Conservation (phyloP, 2,329 filamentous ascomycete genomes). For the Trichophyton simii region DNA sequence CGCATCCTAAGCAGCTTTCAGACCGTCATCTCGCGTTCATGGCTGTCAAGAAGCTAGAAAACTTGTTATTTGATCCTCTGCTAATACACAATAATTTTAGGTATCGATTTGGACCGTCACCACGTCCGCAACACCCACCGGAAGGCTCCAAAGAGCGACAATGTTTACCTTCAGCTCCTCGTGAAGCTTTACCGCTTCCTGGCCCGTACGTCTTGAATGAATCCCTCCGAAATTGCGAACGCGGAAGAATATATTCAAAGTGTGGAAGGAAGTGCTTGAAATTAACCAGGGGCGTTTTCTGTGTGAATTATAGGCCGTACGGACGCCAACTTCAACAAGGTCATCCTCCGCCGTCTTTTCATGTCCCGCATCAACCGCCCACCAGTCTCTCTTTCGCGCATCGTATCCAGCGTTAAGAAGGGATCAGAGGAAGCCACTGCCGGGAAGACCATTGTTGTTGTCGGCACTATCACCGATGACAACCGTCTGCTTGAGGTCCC, state of each 20-base stretch:
- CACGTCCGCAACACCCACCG: conserved; percentile 61
- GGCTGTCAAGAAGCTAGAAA: not conserved
- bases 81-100: conserved; percentile 18
- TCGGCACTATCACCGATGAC: conserved; percentile 95
- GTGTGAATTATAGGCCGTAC: conserved; percentile 58
- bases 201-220: conserved; percentile 55
- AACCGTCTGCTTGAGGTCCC: conserved; percentile 82
- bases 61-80: not conserved
- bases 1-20: not conserved
- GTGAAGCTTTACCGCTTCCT: conserved; percentile 98
- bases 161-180: conserved; percentile 92
- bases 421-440: conserved; percentile 42
- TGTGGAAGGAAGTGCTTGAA: conserved; percentile 11
- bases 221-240: not conserved
- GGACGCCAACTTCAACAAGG: conserved; percentile 97
- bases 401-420: conserved; percentile 49
- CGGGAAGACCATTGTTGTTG: conserved; percentile 76
- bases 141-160: conserved; percentile 94
- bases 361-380: conserved; percentile 98
- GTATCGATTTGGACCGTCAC: conserved; percentile 49
- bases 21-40: not conserved
- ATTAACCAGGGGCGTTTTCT: conserved; percentile 4
- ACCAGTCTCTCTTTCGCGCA: conserved; percentile 86
- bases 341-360: conserved; percentile 90
- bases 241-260: not conserved